Conservation (phyloP, 768 basidiomycete genomes). For the Hemileccinum impolitum region DNA sequence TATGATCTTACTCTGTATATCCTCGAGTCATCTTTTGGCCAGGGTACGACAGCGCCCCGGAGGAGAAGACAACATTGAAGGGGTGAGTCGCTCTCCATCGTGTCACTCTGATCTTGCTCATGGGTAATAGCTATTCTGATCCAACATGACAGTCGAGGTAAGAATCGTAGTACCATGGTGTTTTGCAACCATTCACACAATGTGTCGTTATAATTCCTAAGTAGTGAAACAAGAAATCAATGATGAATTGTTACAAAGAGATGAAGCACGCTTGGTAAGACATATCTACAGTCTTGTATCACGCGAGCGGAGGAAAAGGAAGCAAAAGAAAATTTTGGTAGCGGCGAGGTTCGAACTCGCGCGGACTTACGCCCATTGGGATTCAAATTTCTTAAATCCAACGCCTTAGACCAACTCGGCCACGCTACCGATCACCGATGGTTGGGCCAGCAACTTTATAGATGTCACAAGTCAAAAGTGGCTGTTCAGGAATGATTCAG, state of each 20-base stretch:
- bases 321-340: constrained; percentile 43
- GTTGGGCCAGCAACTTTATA: not conserved
- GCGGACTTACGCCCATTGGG: constrained; percentile 82
- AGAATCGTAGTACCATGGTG: not conserved
- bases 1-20: not conserved
- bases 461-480: no score
- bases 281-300: no score
- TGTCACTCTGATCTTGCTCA: not conserved
- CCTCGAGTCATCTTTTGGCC: not conserved
- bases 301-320: not conserved
- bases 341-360: constrained; percentile 92
- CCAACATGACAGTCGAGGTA: not conserved
- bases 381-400: constrained; percentile 80
- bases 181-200: not conserved
- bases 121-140: constrained; percentile 29
- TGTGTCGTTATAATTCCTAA: not conserved
- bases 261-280: no score
- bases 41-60: constrained; percentile 71
- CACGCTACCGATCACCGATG: constrained; percentile 52
- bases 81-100: constrained; percentile 27
- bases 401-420: constrained; percentile 91
- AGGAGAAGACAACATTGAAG: constrained; percentile 56
- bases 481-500: no score
- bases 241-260: not conserved
- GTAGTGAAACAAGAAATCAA: not conserved